These are phyloP conservation scores for Leccinum fuscescens DNA, from an alignment of 1,284 basidiomycete genomes.

Conservation along the genomic window DNA sequence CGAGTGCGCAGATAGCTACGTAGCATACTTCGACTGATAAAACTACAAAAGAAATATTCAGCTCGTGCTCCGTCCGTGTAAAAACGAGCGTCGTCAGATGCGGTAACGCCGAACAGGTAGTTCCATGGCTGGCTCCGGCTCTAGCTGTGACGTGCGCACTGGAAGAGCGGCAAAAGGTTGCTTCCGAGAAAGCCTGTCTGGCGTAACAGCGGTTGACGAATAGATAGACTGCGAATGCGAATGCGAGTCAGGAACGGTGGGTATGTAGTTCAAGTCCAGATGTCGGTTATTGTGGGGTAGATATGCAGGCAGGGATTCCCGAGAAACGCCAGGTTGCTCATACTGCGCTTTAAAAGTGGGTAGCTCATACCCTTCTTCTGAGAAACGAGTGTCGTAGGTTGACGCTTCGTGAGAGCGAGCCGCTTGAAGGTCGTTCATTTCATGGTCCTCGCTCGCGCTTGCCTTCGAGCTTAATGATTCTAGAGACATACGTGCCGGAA, in stretches of 20 bases:
- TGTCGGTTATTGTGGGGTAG: background rate
- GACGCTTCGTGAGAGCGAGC: background rate
- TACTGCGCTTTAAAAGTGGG: slow-evolving; percentile 8
- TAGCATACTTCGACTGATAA: background rate
- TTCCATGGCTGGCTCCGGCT: slow-evolving; percentile 35
- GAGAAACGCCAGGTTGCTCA: background rate
- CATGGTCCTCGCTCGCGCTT: slow-evolving; percentile 32
- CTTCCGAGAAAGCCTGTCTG: slow-evolving; percentile 2
- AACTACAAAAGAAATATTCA: background rate
- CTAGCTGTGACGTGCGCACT: slow-evolving; percentile 34
- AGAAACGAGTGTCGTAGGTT: background rate
- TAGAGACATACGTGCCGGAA: slow-evolving; percentile 33
- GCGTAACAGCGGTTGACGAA: background rate
- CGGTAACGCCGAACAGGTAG: slow-evolving; percentile 19
- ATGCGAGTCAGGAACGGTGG: background rate
- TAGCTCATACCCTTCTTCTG: slow-evolving; percentile 18
- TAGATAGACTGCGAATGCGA: slow-evolving; percentile 1
- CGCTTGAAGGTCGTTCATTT: slow-evolving; percentile 23
- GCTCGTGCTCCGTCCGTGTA: background rate
- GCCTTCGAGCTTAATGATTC: slow-evolving; percentile 32
- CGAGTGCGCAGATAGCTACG: background rate
- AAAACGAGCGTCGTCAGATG: background rate
- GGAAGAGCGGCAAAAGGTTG: slow-evolving; percentile 25
- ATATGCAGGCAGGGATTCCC: slow-evolving; percentile 3
- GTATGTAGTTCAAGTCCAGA: background rate